Percentiles rank a stretch among this genome's conserved stretches.
phyloP scores from a whole-genome alignment of 2,329 filamentous ascomycete species.

The Fusarium papillatum region DNA sequence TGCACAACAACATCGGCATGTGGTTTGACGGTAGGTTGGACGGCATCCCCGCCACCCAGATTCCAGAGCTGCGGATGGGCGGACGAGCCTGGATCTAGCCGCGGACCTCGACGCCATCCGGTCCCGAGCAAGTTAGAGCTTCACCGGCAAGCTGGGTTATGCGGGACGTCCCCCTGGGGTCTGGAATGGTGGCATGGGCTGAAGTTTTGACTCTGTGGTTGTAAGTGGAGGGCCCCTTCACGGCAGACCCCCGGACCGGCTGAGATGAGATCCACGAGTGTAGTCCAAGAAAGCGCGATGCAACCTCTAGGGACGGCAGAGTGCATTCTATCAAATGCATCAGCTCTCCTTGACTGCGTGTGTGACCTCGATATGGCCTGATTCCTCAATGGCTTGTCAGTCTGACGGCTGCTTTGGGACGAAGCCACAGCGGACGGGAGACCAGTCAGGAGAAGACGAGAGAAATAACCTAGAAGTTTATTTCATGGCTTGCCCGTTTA shows the following conservation, averaged over 20 bases:
- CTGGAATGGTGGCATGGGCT: conserved; percentile 13
- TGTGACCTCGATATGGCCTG: conserved; percentile 35
- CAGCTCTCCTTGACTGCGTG: conserved; percentile 12
- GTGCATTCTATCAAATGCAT: conserved; percentile 29
- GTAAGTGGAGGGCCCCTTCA: conserved; percentile 2
- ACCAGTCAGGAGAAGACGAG: conserved; percentile 5
- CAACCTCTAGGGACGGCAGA: conserved; percentile 21
- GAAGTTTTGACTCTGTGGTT: not conserved
- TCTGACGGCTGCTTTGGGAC: conserved; percentile 22
- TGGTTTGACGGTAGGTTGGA: conserved; percentile 16
- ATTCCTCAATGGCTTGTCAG: conserved; percentile 21
- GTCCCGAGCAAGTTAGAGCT: not conserved
- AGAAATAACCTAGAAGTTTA: conserved; percentile 38
- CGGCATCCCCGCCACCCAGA: conserved; percentile 10
- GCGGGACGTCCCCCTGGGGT: not conserved
- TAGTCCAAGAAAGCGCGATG: conserved; percentile 5
- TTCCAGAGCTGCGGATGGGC: conserved; percentile 6
- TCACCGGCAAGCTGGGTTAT: not conserved
- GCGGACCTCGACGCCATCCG: conserved; percentile 11
- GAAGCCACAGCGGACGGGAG: conserved; percentile 18
- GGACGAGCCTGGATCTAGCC: conserved; percentile 7
- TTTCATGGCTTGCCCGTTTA: conserved; percentile 7
- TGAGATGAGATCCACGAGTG: conserved; percentile 38
- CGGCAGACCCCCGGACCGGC: conserved; percentile 18
- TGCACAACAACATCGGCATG: conserved; percentile 18